Evolutionary conservation across 176 grass and related monocot species (phyloP), one percentile per base, ranked within the genome.

Genomic region (Otatea glauca): DNA sequence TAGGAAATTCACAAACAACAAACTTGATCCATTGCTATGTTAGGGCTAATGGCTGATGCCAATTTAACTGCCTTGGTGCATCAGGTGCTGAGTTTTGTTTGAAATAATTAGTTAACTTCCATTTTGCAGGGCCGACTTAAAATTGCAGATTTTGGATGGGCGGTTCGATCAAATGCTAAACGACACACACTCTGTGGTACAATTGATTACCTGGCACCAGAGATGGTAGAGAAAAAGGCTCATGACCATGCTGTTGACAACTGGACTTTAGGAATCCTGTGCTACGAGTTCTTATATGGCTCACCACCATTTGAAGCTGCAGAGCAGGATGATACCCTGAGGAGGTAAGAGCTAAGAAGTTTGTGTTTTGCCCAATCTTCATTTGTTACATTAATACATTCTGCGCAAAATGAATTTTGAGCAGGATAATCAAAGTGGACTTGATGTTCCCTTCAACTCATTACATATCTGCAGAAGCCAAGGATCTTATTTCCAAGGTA

Each of bases 91-190:
- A 63, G 23, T 61, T 29, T 55, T 81, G 6, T 75, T 38, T 58
- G 24, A n/a, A 18, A 70, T 70, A 86, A 54, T 44, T 18, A 45
- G 35, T 37, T 51, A 56, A 21, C 23, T 79, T 82, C 5, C 27
- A 66, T 35, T 62, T 94, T 89, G 58, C 80, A 98, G 96, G 93
- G 96, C 18, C 83, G 91, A 38, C 88, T 98, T 42, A 94, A 98
- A 87, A 92, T 98, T 86, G 96, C 96, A 78, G 96, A 98, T 82
- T 99, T 99, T 53, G 96, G 96, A 74, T 99, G 93, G 89, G 93
- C 96, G 6, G 96, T 93, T 75, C 77, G 59, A 34, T 96, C 93
- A 49, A 90, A 84, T 87, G 59, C 83, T 60, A 99, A 99, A 75
- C 87, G 96, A 0, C 89, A 96, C 69, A 99, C 96, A 67, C 89